Evolutionary conservation across 2,329 filamentous ascomycete species (phyloP).

Genomic region (Malbranchea cinnamomea): DNA sequence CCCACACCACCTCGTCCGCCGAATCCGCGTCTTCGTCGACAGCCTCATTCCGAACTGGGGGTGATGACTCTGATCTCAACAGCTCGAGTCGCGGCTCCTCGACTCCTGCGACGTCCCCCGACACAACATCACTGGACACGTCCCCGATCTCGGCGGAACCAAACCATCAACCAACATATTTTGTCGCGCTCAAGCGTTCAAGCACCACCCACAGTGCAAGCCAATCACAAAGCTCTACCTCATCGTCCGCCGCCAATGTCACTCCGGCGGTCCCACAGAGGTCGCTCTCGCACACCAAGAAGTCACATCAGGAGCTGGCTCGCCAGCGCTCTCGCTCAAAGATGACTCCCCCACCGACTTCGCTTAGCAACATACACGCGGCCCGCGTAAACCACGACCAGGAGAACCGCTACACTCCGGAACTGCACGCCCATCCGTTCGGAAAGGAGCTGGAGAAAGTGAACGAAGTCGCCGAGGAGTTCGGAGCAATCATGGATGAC

Average conservation of each 20-base stretch:
- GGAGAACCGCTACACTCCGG: conserved; percentile 25
- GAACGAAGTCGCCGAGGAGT: conserved; percentile 84
- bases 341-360: conserved; percentile 25
- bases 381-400: conserved; percentile 9
- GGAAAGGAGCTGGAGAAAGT: conserved; percentile 82
- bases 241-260: conserved; percentile 24
- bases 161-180: conserved; percentile 43
- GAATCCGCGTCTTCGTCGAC: conserved; percentile 38
- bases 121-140: conserved; percentile 26
- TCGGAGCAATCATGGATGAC: conserved; percentile 48
- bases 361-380: conserved; percentile 19
- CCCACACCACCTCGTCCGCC: conserved; percentile 16
- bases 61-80: conserved; percentile 39
- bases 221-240: conserved; percentile 25
- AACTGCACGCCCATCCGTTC: conserved; percentile 52
- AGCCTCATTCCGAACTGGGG: conserved; percentile 42
- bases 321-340: conserved; percentile 51
- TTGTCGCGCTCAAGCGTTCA: conserved; percentile 53
- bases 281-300: conserved; percentile 77
- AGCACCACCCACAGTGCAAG: conserved; percentile 44
- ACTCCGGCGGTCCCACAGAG: conserved; percentile 60
- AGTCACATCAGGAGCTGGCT: conserved; percentile 61
- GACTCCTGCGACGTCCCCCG: conserved; percentile 33
- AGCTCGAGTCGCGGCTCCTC: conserved; percentile 35
- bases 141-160: conserved; percentile 36